Conservation (phyloP, 2,329 filamentous ascomycete genomes). For the Fusarium keratoplasticum region DNA sequence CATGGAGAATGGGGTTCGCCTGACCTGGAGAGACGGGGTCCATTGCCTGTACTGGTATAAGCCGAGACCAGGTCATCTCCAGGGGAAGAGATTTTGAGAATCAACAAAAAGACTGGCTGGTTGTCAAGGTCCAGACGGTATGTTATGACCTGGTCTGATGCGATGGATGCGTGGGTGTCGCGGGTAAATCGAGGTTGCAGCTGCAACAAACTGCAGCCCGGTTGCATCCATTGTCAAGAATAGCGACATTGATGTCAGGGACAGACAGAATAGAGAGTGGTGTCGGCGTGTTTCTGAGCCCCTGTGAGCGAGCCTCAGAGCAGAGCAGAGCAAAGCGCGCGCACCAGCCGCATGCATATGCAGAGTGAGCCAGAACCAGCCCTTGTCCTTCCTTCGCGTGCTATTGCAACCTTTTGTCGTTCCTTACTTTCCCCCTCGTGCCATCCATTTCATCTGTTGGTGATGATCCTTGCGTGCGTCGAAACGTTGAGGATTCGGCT, state of each 20-base stretch:
- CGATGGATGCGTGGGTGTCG: background rate
- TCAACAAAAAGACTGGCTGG: background rate
- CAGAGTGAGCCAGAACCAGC: conserved; percentile 1
- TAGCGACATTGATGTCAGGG: conserved; percentile 5
- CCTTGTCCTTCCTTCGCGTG: conserved; percentile 6
- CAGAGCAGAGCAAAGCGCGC: background rate
- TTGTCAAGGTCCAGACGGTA: background rate
- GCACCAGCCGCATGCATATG: conserved; percentile 2
- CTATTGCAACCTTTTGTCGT: conserved; percentile 7
- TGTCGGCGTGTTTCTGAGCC: background rate
- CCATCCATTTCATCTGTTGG: background rate
- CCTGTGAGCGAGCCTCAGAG: background rate
- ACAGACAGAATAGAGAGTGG: background rate
- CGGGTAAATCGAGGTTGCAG: conserved; percentile 5
- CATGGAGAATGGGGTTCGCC: conserved; percentile 3
- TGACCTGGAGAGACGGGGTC: conserved; percentile 4
- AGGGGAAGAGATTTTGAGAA: background rate
- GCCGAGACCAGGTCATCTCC: conserved; percentile 24
- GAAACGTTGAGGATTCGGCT: conserved; percentile 7
- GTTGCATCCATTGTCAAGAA: background rate
- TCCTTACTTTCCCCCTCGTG: background rate
- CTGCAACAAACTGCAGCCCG: background rate
- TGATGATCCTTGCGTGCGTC: conserved; percentile 12
- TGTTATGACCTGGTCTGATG: background rate
- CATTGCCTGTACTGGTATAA: conserved; percentile 33